Evolutionary conservation across 441 rosid species (phyloP), one percentile per base, ranked within the genome.

Genomic region (Pelargonium australe): DNA sequence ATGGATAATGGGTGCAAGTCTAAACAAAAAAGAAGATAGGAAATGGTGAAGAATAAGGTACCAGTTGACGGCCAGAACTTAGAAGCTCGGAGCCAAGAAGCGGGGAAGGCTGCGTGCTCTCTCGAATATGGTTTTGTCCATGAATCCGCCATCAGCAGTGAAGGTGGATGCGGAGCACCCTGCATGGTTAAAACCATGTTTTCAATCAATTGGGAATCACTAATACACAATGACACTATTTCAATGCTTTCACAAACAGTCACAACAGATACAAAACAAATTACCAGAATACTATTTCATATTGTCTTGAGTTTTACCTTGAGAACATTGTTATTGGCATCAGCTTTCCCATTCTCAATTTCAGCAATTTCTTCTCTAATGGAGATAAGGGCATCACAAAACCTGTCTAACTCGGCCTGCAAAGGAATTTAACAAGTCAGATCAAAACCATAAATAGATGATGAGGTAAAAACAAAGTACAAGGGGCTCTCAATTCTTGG

Each of bases 11-110:
- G 37, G 37, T 4, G 37, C 3, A 31, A 2, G 3, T 31, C 37
- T 31, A 31, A 31, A 31, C 37, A 31, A 31, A 31, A 3, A 3
- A 3, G 5, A 31, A 31, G 37, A 31, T 31, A 31, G 37, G 37
- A 31, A 31, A 31, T 31, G 37, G 37, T 31, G 3, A 4, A 31
- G 37, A 31, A 31, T 31, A 31, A 31, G 5, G 37, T 74, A 90
- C 97, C 88, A 69, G 98, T 90, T 57, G 67, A 72, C n/a, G 99
- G 99, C 99, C 99, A 94, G 88, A 94, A 91, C 81, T 94, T 94
- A 3, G 94, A 76, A 67, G 71, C 40, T 0, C 91, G 89, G 76
- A 94, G 96, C 99, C 99, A 94, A 23, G 99, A 73, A 73, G 97
- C 97, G 19, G 97, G 96, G 88, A 86, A 91, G 69, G 94, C 97